Evolutionary conservation across 805 yeast genomes (phyloP), one percentile per base, ranked within the genome.

Genomic region (Candida hungchunana): DNA sequence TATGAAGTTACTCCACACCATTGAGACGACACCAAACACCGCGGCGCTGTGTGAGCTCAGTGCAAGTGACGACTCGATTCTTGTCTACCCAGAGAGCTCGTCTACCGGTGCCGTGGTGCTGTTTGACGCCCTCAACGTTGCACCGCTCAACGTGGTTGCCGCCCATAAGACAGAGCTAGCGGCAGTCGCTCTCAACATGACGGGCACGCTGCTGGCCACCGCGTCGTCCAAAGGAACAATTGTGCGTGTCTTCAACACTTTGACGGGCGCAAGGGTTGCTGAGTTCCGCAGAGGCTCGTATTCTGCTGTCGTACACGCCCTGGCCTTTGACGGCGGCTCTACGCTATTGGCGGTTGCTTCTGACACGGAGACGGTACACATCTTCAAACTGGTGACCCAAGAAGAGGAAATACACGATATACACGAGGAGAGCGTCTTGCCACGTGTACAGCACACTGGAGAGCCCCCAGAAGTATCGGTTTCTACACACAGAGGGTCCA

Each of bases 141-240:
- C 79, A 40, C 96, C 96, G 0, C 55, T 88, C 21, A 83, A 85
- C 40, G 81, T 85, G 1, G 74, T 90, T 4, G 85, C 82, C 51
- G 96, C 96, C 1, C 97, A 93, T 59, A 84, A 82, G 51, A 67
- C 88, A 0, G 79, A 83, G 1, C 56, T 90, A 28, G 82, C 88
- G 3, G 70, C 77, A 2, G 58, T 88, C 31, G 64, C 82, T 1
- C 56, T 93, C 13, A 84, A 87, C 33, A 66, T 68, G 21, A 89
- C 84, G 50, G 97, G 97, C 0, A 67, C 75, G 2, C 63, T 85
- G 44, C 67, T 90, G 29, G 96, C 97, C 1, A 85, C 97, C 0
- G 87, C 96, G 6, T 85, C 96, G 0, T 77, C 72, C 23, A 85
- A 86, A 53, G 98, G 98, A 2, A 93, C 97, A 0, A 77, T 93